Base-by-base conservation (phyloP, 2,329 filamentous ascomycete species). In the Pseudogymnoascus sp. region DNA sequence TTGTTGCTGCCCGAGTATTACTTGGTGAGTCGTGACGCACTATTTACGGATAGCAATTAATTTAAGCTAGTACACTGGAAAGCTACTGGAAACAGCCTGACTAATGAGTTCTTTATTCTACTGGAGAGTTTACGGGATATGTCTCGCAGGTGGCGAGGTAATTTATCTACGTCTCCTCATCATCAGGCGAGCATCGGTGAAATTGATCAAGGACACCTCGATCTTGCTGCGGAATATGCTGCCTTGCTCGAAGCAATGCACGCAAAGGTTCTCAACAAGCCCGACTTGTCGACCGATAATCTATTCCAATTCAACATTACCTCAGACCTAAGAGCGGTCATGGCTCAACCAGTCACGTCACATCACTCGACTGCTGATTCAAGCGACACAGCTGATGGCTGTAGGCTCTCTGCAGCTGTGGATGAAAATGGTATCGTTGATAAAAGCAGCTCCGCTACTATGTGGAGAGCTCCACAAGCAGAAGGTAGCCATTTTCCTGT, bases 1-100 rank as follows among this genome's bases (percentile, higher is more conserved):
- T 78, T 49, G 71, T 81, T 7, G 77, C 75, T n/a, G 78, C 73
- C 0, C 70, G 78, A 8, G 74, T 78, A 3, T 68, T 81, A 0
- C 69, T 80, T 23, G 9, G 65, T 74, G 49, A 61, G 64, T 33
- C 25, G 38, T 30, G 23, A 28, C n/a, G 58, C 1, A 16, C 19
- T 60, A 14, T 42, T 55, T 39, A 42, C 4, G n/a, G 12, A 11
- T 30, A n/a, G 12, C 25, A 28, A 28, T 28, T 28, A 28, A 28
- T 28, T 28, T 7, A 28, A 28, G 23, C 16, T 60, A 67, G 66
- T 66, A 14, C 58, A 65, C 42, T 67, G 64, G 66, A 52, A 59
- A 14, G 60, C 62, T 39, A 61, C 60, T 22, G 60, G 64, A 23
- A 62, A 60, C 6, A 23, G 58, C 11, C 58, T 67, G 12, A 23